A percentile compares a stretch with the other conserved stretches of the same genome.
These are phyloP conservation scores for Wickerhamiella azyma DNA, from an alignment of 805 yeast genomes.

Conservation along the genomic window DNA sequence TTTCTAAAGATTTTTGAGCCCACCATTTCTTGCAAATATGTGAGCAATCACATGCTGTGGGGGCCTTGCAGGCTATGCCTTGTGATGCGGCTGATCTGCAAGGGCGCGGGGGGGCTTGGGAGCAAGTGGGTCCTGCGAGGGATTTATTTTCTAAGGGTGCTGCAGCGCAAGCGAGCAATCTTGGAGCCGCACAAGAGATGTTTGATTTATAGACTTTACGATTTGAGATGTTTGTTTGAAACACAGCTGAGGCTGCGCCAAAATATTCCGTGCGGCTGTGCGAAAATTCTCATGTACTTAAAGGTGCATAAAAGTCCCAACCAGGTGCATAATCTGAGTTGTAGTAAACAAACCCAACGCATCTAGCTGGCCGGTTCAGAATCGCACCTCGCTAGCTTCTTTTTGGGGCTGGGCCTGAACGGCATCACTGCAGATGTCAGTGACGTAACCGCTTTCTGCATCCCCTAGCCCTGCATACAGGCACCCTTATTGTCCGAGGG, in stretches of 20 bases:
- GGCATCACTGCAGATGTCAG: background rate
- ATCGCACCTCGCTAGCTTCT: too few relatives aligned
- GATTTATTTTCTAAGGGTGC: background rate
- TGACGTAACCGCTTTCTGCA: background rate
- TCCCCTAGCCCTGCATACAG: background rate
- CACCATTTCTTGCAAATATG: background rate
- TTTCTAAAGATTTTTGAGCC: background rate
- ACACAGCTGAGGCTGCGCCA: too few relatives aligned
- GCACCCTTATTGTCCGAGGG: too few relatives aligned
- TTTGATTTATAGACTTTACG: too few relatives aligned
- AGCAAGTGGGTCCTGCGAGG: background rate
- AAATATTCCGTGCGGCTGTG: too few relatives aligned
- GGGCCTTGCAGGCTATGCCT: background rate
- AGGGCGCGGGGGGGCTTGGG: background rate
- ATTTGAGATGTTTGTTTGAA: too few relatives aligned
- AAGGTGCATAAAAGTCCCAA: too few relatives aligned
- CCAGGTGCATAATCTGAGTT: too few relatives aligned
- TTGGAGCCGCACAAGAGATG: too few relatives aligned
- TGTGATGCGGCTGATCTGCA: background rate
- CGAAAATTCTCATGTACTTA: too few relatives aligned
- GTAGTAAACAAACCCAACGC: too few relatives aligned
- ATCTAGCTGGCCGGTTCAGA: too few relatives aligned
- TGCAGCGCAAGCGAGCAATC: background rate
- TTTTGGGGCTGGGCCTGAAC: background rate
- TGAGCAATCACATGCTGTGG: background rate